Percentiles rank a stretch among this genome's conserved stretches.
Evolutionary conservation across 192 early-diverging fungal species (phyloP).

Genomic region (Coemansia sp.): DNA sequence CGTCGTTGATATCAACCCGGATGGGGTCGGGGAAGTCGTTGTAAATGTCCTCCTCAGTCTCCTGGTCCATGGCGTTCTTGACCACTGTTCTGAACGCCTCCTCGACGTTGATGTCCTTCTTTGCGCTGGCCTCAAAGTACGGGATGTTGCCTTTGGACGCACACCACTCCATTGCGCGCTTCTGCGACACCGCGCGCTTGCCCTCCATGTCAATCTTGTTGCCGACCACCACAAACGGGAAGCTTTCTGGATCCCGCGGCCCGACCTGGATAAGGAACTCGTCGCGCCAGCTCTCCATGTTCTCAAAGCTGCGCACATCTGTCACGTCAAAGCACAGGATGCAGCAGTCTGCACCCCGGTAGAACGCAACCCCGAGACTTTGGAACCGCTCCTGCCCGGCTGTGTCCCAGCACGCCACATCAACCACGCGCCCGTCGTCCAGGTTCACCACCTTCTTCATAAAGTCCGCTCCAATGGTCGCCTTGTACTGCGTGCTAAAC

Average conservation of each 20-base stretch:
- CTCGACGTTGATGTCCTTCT: constrained; percentile 98
- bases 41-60: constrained; percentile 63
- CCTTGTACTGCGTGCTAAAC: constrained; percentile 98
- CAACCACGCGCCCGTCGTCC: constrained; percentile 90
- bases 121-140: constrained; percentile 98
- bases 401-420: constrained; percentile 98
- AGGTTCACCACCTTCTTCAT: constrained; percentile 93
- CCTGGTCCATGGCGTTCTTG: constrained; percentile 91
- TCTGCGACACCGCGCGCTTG: constrained; percentile 84
- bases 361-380: constrained; percentile 97
- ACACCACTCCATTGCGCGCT: constrained; percentile 95
- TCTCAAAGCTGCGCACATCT: constrained; percentile 91
- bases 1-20: constrained; percentile 75
- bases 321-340: constrained; percentile 97
- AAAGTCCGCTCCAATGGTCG: constrained; percentile 99
- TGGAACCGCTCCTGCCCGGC: constrained; percentile 99
- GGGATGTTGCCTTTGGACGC: constrained; percentile 94
- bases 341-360: constrained; percentile 99
- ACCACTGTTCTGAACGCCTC: constrained; percentile 96
- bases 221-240: constrained; percentile 99
- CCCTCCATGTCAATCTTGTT: constrained; percentile 99
- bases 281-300: constrained; percentile 96
- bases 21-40: constrained; percentile 89
- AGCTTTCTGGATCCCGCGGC: constrained; percentile 93
- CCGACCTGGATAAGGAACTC: constrained; percentile 97